Base-by-base conservation (phyloP, 1,284 basidiomycete species). In the Trametes pubescens region DNA sequence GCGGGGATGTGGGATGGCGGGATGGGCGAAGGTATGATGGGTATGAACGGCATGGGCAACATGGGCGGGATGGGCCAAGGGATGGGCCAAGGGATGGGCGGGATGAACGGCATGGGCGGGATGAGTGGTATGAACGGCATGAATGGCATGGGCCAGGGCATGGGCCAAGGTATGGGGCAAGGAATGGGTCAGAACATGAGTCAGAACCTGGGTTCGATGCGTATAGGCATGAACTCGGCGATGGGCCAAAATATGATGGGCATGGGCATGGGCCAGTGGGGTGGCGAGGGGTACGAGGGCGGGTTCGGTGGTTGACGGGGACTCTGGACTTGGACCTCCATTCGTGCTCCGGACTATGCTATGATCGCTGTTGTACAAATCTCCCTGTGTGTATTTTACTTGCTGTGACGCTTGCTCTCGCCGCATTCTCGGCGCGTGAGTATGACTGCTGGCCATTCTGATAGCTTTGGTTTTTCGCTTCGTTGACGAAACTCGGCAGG, bases 11-110 rank as follows among this genome's bases (percentile, higher is more conserved):
- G 69, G 72, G 68, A 71, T 46, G 65, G 65, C 8, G 68, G 71
- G 5, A 72, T 71, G 71, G 65, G 65, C n/a, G 73, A 72, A 24
- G 74, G 72, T 4, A 74, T 74, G 71, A 65, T 73, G 74, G 73
- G 77, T 65, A 74, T 78, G 65, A 67, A 67, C 37, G 71, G 71
- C 16, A 76, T 78, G 73, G 74, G 73, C 21, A 79, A 82, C 78
- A 82, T 85, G 78, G 74, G 73, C 26, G 76, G 76, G 24, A 73
- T 80, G 74, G 75, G 75, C 10, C 46, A 49, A 68, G 69, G 7
- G 75, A 78, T 79, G 76, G 59, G 53, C 10, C 46, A 49, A 68
- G 69, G 7, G 75, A 78, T 79, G 76, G 59, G 53, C 37, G 56
- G 56, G 13, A 58, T 51, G 35, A 14, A 18, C 22, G 51, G 35